Percentiles rank a stretch among this genome's conserved stretches.
These are phyloP conservation scores for Cutaneotrichosporon cutaneum DNA, from an alignment of 1,284 basidiomycete genomes.

Conservation along the genomic window DNA sequence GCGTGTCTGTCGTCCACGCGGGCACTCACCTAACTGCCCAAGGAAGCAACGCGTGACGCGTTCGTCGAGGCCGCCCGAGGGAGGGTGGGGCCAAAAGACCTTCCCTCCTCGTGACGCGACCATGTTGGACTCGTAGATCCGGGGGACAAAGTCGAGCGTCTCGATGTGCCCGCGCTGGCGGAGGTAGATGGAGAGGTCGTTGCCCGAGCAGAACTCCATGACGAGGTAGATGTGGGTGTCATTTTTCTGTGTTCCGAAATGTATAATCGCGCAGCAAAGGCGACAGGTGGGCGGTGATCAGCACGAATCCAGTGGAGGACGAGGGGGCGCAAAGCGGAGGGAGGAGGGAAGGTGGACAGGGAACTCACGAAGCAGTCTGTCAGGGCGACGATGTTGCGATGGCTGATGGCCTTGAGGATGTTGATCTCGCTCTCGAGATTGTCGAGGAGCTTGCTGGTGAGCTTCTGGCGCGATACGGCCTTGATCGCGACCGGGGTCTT, in stretches of 20 bases:
- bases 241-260: slow-evolving; percentile 77
- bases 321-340: neutral
- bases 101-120: slow-evolving; percentile 56
- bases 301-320: neutral
- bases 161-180: slow-evolving; percentile 86
- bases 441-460: slow-evolving; percentile 89
- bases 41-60: slow-evolving; percentile 89
- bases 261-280: slow-evolving; percentile 2
- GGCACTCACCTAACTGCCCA: slow-evolving; percentile 76
- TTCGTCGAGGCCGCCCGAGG: slow-evolving; percentile 85
- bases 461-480: slow-evolving; percentile 83
- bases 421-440: slow-evolving; percentile 97
- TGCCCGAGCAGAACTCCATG: slow-evolving; percentile 95
- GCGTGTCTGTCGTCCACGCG: neutral
- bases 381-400: slow-evolving; percentile 89
- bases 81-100: slow-evolving; percentile 85
- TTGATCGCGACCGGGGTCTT: slow-evolving; percentile 86
- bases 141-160: slow-evolving; percentile 74
- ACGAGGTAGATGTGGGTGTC: slow-evolving; percentile 94
- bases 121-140: slow-evolving; percentile 53
- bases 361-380: slow-evolving; percentile 75
- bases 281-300: slow-evolving; percentile 3
- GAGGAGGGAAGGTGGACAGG: neutral
- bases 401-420: slow-evolving; percentile 89
- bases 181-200: slow-evolving; percentile 94